Conservation (phyloP, 2,329 filamentous ascomycete species). For the Stagonosporopsis cucurbitacearum region DNA sequence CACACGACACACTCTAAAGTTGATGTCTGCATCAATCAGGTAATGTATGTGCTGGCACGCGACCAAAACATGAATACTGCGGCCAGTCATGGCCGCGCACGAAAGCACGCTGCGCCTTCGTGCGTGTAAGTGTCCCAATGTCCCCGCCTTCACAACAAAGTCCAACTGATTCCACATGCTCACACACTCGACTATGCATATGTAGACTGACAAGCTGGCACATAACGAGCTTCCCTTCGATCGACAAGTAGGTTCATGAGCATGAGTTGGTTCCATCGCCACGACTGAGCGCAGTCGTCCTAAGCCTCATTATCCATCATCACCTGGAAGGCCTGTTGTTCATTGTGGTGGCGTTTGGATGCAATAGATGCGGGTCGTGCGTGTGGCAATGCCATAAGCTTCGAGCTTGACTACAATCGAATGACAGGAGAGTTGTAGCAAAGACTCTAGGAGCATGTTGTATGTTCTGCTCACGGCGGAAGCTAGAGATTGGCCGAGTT, state of each 20-base stretch:
- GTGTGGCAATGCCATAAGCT: neutral
- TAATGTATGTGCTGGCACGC: slow-evolving; percentile 41
- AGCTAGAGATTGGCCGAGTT: no score
- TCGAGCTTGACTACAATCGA: neutral
- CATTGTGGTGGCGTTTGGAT: neutral
- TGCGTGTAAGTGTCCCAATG: slow-evolving; percentile 38
- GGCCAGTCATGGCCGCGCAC: slow-evolving; percentile 37
- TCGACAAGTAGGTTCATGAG: neutral
- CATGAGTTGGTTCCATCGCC: neutral
- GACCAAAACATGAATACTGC: slow-evolving; percentile 28
- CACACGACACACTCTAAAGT: neutral
- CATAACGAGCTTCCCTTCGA: neutral
- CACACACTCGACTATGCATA: neutral
- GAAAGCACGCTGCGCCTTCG: slow-evolving; percentile 48
- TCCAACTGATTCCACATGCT: neutral
- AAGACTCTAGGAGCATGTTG: neutral
- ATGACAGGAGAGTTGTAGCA: neutral
- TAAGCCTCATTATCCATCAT: neutral
- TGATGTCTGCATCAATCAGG: slow-evolving; percentile 9
- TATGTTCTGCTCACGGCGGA: neutral
- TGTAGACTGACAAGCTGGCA: neutral
- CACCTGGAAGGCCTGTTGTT: neutral
- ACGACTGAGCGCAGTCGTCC: neutral
- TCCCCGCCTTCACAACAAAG: slow-evolving; percentile 32
- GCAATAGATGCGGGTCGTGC: neutral